Evolutionary conservation across 139 green algal genomes (phyloP).

Genomic region (Yamagishiella unicocca): DNA sequence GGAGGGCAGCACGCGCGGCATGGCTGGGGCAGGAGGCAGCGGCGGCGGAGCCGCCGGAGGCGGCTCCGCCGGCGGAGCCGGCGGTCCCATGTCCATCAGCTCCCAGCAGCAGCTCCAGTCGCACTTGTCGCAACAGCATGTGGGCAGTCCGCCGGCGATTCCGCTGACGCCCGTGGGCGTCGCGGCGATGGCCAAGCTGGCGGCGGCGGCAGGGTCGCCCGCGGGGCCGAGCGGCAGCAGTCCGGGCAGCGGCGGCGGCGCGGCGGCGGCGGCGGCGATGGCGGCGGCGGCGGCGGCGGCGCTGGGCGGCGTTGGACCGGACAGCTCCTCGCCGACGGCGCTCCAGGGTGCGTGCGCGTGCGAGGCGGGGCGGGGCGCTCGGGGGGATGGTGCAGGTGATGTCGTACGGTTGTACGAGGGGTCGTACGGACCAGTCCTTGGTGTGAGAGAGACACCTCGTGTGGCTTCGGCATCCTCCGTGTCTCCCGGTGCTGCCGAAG

Average conservation of each 20-base stretch:
- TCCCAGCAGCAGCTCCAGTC: neutral
- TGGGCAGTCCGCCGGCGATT: neutral
- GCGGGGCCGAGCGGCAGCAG: neutral
- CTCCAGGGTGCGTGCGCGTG: no score
- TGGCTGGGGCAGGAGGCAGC: neutral
- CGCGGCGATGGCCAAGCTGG: slow-evolving; percentile 6
- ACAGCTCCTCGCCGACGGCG: neutral
- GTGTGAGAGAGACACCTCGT: no score
- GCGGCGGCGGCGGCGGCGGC: slow-evolving; percentile 9
- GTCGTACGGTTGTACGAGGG: no score
- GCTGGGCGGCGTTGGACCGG: slow-evolving; percentile 8
- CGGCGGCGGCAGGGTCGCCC: neutral
- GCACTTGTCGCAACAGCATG: neutral
- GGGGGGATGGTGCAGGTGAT: no score
- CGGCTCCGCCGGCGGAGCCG: neutral
- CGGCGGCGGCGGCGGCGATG: neutral
- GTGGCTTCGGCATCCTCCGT: no score
- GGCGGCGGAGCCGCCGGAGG: neutral
- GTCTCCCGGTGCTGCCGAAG: no score
- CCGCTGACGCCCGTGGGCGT: slow-evolving; percentile 8
- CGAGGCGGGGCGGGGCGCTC: no score
- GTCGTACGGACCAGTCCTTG: no score
- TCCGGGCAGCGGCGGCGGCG: neutral
- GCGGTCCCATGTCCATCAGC: neutral
- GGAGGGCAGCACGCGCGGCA: slow-evolving; percentile 38